These are phyloP conservation scores for Cymbopogon citratus DNA, from an alignment of 176 grass and related monocot genomes.

Conservation along the genomic window DNA sequence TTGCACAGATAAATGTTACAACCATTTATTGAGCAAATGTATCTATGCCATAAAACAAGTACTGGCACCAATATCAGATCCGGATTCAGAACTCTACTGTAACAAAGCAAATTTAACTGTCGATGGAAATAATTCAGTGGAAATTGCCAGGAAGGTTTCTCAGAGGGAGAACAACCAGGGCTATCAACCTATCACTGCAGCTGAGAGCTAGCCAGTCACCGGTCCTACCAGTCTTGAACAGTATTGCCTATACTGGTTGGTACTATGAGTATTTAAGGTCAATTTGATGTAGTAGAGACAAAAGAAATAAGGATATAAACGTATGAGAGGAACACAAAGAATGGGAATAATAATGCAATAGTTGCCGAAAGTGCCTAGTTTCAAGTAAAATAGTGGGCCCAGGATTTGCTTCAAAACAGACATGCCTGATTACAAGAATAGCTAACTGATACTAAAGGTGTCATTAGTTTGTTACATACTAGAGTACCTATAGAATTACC, in stretches of 20 bases:
- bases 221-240: background rate
- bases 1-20: constrained; percentile 70
- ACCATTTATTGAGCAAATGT: constrained; percentile 3
- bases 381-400: background rate
- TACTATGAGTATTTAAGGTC: background rate
- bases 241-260: background rate
- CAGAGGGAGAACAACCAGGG: background rate
- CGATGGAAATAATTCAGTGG: too few species aligned
- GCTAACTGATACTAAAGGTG: constrained; percentile 5
- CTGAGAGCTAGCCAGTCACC: background rate
- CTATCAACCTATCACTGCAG: too few species aligned
- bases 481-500: constrained; percentile 46
- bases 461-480: background rate
- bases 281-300: background rate
- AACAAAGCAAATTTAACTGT: too few species aligned
- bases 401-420: background rate
- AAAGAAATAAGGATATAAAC: background rate
- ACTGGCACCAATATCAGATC: background rate
- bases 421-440: background rate
- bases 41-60: background rate
- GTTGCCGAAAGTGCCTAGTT: background rate
- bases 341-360: background rate
- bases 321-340: background rate
- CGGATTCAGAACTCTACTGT: background rate
- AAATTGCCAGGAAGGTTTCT: background rate